Evolutionary conservation across 169 alveolate species (phyloP).

Genomic region (Plasmodium blacklocki): DNA sequence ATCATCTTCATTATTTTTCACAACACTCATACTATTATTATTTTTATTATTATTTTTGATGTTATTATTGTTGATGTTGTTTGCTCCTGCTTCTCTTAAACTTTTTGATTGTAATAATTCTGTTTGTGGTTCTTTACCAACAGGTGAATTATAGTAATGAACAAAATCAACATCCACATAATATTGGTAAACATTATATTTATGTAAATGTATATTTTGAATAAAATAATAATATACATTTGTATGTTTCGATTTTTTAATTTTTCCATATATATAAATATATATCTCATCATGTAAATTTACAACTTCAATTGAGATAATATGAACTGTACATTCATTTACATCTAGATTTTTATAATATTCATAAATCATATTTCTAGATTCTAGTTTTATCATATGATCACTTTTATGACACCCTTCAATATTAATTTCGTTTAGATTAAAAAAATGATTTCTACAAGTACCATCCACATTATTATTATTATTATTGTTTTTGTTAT

Average conservation of each 20-base stretch:
- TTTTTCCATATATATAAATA: constrained; percentile 66
- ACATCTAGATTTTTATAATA: constrained; percentile 36
- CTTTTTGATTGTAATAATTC: not conserved
- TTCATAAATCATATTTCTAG: constrained; percentile 19
- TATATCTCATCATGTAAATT: constrained; percentile 58
- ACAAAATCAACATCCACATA: constrained; percentile 69
- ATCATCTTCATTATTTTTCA: constrained; percentile 19
- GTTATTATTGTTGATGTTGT: not conserved
- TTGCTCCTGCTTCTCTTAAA: too few species aligned
- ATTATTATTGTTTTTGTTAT: not conserved
- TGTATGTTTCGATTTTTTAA: constrained; percentile 45
- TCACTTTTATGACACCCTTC: constrained; percentile 50
- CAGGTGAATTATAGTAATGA: constrained; percentile 25
- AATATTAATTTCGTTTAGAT: constrained; percentile 17
- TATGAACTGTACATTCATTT: constrained; percentile 51
- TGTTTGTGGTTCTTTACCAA: not conserved
- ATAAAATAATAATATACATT: constrained; percentile 34
- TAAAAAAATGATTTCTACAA: constrained; percentile 1
- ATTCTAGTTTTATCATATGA: constrained; percentile 33
- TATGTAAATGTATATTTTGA: constrained; percentile 60
- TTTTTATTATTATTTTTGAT: not conserved
- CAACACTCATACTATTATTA: not conserved
- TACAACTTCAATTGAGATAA: constrained; percentile 47
- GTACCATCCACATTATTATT: not conserved
- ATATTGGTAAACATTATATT: constrained; percentile 47